Conservation (phyloP, 495 filamentous ascomycete species). For the Hyaloscypha bicolor region DNA sequence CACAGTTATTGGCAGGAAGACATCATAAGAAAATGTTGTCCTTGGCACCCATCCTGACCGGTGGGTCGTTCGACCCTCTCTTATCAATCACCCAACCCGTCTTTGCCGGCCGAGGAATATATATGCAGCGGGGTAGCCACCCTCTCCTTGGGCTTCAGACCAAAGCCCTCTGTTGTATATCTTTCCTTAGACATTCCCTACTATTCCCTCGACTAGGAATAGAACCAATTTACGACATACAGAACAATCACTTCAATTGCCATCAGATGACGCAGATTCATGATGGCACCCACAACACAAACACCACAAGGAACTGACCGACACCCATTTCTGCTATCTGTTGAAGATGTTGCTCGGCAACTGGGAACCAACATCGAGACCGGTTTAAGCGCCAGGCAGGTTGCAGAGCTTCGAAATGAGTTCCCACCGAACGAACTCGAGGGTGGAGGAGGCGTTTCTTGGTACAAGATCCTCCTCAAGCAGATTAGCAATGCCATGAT, state of each 20-base stretch:
- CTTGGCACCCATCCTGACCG: neutral
- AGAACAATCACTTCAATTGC: neutral
- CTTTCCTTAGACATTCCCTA: constrained; percentile 26
- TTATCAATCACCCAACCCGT: neutral
- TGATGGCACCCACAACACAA: constrained; percentile 27
- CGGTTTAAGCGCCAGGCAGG: constrained; percentile 55
- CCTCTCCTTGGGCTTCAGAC: neutral
- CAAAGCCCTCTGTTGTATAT: neutral
- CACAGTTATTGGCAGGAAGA: constrained; percentile 1
- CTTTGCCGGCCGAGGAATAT: neutral
- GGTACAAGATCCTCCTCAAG: constrained; percentile 67
- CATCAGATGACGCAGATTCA: neutral
- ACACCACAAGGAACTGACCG: constrained; percentile 26
- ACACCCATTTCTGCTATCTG: constrained; percentile 55
- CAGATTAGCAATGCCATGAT: constrained; percentile 72
- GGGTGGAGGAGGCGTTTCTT: constrained; percentile 59
- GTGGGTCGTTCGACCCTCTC: constrained; percentile 1
- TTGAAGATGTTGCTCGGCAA: constrained; percentile 52
- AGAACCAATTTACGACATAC: constrained; percentile 14
- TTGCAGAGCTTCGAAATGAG: constrained; percentile 47
- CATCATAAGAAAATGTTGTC: constrained; percentile 4
- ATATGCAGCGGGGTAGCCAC: neutral
- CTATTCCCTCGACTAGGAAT: constrained; percentile 35
- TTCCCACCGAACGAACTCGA: constrained; percentile 66
- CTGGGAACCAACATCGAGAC: constrained; percentile 58